These are phyloP conservation scores for Kondoa subrosea DNA, from an alignment of 768 basidiomycete species.

Conservation along the genomic window DNA sequence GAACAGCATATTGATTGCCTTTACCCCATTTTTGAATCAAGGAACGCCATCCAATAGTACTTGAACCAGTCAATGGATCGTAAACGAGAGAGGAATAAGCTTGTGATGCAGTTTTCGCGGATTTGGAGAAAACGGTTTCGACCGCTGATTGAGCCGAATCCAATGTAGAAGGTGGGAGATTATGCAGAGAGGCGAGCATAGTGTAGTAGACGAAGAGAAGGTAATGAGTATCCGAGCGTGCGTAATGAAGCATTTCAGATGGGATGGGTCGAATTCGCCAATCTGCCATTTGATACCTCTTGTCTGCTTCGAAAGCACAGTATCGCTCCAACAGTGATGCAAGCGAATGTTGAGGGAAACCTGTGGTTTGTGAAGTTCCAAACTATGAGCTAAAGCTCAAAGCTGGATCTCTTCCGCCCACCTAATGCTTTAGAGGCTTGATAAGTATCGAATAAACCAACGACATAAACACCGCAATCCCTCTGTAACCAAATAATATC, in stretches of 20 bases:
- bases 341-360: conserved; percentile 66
- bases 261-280: conserved; percentile 93
- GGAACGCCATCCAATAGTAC: conserved; percentile 12
- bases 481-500: conserved; percentile 94
- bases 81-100: conserved; percentile 9
- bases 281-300: conserved; percentile 89
- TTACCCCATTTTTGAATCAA: conserved; percentile 15
- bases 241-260: conserved; percentile 75
- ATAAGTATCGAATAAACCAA: conserved; percentile 92
- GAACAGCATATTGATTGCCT: conserved; percentile 10
- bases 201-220: conserved; percentile 81
- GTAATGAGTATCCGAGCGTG: conserved; percentile 91
- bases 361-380: conserved; percentile 33
- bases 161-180: not conserved
- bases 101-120: conserved; percentile 13
- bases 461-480: conserved; percentile 81
- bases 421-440: conserved; percentile 78
- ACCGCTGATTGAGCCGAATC: not conserved
- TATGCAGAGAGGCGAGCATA: conserved; percentile 59
- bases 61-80: conserved; percentile 8
- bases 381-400: not conserved
- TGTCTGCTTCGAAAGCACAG: conserved; percentile 78
- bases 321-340: conserved; percentile 71
- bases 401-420: conserved; percentile 27
- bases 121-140: not conserved